These are phyloP conservation scores for Udeniomyces megalosporus DNA, from an alignment of 768 basidiomycete species.

Conservation along the genomic window DNA sequence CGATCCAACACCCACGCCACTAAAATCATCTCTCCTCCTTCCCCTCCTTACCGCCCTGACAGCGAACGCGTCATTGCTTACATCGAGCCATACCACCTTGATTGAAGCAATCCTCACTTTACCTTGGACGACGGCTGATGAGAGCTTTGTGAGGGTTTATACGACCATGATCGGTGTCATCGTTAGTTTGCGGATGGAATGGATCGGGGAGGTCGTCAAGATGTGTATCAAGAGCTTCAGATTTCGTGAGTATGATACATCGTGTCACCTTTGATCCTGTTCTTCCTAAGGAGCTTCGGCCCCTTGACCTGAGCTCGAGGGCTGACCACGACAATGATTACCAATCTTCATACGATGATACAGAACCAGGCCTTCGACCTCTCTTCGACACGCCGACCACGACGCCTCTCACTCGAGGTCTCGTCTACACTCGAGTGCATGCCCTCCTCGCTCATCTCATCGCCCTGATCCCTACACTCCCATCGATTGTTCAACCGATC, in stretches of 20 bases:
- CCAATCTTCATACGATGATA: too few relatives aligned
- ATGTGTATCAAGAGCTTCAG: slow-evolving; percentile 75
- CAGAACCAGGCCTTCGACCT: slow-evolving; percentile 10
- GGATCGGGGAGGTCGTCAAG: slow-evolving; percentile 63
- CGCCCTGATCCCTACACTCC: slow-evolving; percentile 75
- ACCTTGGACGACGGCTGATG: slow-evolving; percentile 75
- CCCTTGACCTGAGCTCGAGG: not conserved
- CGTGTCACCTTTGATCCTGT: too few relatives aligned
- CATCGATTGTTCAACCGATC: slow-evolving; percentile 69
- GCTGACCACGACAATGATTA: too few relatives aligned
- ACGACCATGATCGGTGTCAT: slow-evolving; percentile 80
- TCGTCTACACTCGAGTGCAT: slow-evolving; percentile 75
- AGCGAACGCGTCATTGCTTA: slow-evolving; percentile 74
- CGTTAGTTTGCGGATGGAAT: slow-evolving; percentile 79
- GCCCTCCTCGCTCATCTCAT: slow-evolving; percentile 72
- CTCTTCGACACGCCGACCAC: slow-evolving; percentile 4
- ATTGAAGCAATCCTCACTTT: slow-evolving; percentile 73
- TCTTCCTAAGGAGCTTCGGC: not conserved
- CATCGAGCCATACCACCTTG: slow-evolving; percentile 57
- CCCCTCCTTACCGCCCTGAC: slow-evolving; percentile 60
- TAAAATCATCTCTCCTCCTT: slow-evolving; percentile 21
- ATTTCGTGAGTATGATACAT: slow-evolving; percentile 64
- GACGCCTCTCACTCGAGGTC: slow-evolving; percentile 56
- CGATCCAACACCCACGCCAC: slow-evolving; percentile 7
- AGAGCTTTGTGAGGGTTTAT: slow-evolving; percentile 68